Evolutionary conservation across 2,329 filamentous ascomycete genomes (phyloP), one percentile per base, ranked within the genome.

Genomic region (Stachybotrys elegans): DNA sequence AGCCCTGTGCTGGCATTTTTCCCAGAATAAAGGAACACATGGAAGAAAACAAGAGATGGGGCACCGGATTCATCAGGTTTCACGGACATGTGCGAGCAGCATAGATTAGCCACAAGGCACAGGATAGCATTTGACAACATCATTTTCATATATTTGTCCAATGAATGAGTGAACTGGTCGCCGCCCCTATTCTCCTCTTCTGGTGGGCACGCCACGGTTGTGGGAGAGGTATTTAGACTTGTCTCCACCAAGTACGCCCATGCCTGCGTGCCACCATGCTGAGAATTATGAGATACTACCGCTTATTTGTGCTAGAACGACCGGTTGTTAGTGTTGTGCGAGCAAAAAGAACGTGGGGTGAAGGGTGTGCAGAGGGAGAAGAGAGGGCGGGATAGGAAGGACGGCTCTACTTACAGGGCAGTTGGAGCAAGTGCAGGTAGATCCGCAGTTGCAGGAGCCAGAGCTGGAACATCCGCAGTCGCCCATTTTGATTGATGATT

Each of bases 361-460:
- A n/a, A n/a, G n/a, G n/a, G n/a, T n/a, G n/a, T n/a, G n/a, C n/a
- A n/a, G n/a, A n/a, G n/a, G n/a, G n/a, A n/a, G n/a, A n/a, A n/a
- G n/a, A n/a, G n/a, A n/a, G n/a, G n/a, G n/a, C n/a, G n/a, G n/a
- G n/a, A n/a, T n/a, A n/a, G n/a, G n/a, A n/a, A n/a, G n/a, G n/a
- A n/a, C n/a, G n/a, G 8, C 19, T 5, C 17, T 21, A 61, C 67
- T 56, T 64, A 71, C 69, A 52, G 68, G 67, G 66, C 69, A 71
- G 56, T 58, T 59, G 38, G 57, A 51, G 52, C 69, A 71, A 50
- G 66, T 62, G 67, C 69, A 71, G 59, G 51, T 34, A 22, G 59
- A 55, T 54, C 68, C 68, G 58, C 69, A 71, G 56, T 57, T 55
- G 57, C 69, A 71, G 43, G 62, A 55, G 52, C 68, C 68, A 48